Base-by-base conservation (phyloP, 2,329 filamentous ascomycete genomes). In the Nemania diffusa region DNA sequence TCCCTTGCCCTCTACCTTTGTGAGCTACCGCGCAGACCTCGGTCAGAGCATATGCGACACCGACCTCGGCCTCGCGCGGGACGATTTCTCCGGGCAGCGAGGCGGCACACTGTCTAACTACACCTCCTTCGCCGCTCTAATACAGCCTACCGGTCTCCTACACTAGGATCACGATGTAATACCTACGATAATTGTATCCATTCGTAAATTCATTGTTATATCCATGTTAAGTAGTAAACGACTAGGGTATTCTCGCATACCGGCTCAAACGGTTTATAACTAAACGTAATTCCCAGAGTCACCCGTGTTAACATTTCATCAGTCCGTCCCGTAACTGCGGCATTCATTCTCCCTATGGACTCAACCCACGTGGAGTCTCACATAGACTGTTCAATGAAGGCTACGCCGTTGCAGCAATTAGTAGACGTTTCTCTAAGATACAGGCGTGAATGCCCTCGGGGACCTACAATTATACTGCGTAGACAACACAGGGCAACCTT, bases 41-140 rank as follows among this genome's bases (percentile, higher is more conserved):
- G 71, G 72, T 1, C 20, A 32, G 26, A 40, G 40, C n/a, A 4
- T 73, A 4, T 74, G 70, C 63, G 69, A 68, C 32, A 67, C 64
- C 24, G 72, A 69, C 15, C 70, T 57, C 61, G 62, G 61, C 8
- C 65, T 74, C 37, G 32, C 69, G 51, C 69, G 57, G 9, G 68
- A 64, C 7, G 73, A 74, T 58, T 11, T 17, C 7, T 66, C 50
- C 48, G 65, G 52, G 1, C 65, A 62, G 11, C 50, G 58, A 29
- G 32, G 29, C 4, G 72, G 68, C 1, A 52, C 62, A 55, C 44
- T 74, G 69, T 69, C 67, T 2, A 74, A 74, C 48, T 73, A 57
- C 48, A 68, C 71, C 1, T 74, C 73, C 69, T 73, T 73, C 64
- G 68, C 5, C 29, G 29, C 29, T 9, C 29, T 9, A 9, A 9